Conservation (phyloP, 2,329 filamentous ascomycete genomes). For the Pseudogymnoascus sp. region DNA sequence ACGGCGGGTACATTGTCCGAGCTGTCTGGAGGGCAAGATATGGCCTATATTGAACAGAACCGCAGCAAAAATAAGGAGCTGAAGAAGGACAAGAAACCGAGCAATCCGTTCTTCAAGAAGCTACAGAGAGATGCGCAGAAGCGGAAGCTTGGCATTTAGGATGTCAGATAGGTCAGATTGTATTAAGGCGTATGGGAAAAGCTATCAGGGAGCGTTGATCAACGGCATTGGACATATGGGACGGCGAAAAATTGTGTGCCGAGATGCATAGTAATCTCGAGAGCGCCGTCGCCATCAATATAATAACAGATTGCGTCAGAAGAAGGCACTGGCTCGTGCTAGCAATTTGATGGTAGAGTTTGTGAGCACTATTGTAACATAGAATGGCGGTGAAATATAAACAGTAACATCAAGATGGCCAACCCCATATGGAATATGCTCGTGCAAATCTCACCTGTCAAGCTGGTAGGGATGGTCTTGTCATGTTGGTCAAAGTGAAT, state of each 20-base stretch:
- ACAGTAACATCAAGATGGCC: background rate
- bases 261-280: background rate
- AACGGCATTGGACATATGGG: background rate
- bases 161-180: background rate
- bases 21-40: constrained; percentile 84
- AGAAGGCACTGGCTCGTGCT: background rate
- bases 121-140: constrained; percentile 54
- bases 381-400: background rate
- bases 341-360: background rate
- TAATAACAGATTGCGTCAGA: constrained; percentile 4
- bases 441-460: background rate
- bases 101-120: constrained; percentile 58
- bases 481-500: background rate
- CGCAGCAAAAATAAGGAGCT: constrained; percentile 61
- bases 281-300: background rate
- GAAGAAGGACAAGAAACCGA: constrained; percentile 53
- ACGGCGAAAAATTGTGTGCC: background rate
- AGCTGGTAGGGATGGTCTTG: background rate
- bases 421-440: background rate
- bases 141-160: constrained; percentile 37
- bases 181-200: background rate
- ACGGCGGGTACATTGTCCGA: constrained; percentile 81
- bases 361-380: background rate
- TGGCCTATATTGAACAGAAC: constrained; percentile 90
- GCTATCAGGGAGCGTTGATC: background rate